Evolutionary conservation across 176 grass and related monocot genomes (phyloP).

Genomic region (Cocos nucifera): DNA sequence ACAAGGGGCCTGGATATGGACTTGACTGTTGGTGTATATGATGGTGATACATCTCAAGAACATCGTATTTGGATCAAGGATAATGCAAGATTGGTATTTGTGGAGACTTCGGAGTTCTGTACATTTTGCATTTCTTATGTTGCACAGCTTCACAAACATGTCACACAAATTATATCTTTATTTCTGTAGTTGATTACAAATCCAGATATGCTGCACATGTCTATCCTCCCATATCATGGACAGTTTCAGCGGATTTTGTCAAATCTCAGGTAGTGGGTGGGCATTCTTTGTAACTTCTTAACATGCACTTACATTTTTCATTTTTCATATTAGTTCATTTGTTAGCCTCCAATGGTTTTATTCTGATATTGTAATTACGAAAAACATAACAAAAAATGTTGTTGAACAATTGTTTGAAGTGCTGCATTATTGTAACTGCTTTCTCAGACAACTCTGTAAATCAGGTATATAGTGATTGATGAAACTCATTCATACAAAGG

Average conservation of each 20-base stretch:
- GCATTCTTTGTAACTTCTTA: conserved; percentile 4
- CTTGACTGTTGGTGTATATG: conserved; percentile 72
- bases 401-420: too few species aligned
- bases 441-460: conserved; percentile 11
- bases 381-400: too few species aligned
- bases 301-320: too few species aligned
- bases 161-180: too few species aligned
- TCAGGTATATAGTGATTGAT: conserved; percentile 94
- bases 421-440: conserved; percentile 1
- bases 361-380: too few species aligned
- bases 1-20: conserved; percentile 44
- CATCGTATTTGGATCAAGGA: conserved; percentile 67
- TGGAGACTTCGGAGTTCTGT: not conserved
- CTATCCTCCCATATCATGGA: conserved; percentile 61
- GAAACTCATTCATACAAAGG: conserved; percentile 98
- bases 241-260: conserved; percentile 57
- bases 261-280: conserved; percentile 63
- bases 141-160: not conserved
- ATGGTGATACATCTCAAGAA: conserved; percentile 83
- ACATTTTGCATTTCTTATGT: conserved; percentile 13
- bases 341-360: too few species aligned
- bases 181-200: conserved; percentile 82
- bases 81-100: conserved; percentile 64
- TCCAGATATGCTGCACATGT: conserved; percentile 91
- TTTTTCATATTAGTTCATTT: too few species aligned